Evolutionary conservation across 2,329 filamentous ascomycete species (phyloP), one percentile per base, ranked within the genome.

Genomic region (Aspergillus udagawae): DNA sequence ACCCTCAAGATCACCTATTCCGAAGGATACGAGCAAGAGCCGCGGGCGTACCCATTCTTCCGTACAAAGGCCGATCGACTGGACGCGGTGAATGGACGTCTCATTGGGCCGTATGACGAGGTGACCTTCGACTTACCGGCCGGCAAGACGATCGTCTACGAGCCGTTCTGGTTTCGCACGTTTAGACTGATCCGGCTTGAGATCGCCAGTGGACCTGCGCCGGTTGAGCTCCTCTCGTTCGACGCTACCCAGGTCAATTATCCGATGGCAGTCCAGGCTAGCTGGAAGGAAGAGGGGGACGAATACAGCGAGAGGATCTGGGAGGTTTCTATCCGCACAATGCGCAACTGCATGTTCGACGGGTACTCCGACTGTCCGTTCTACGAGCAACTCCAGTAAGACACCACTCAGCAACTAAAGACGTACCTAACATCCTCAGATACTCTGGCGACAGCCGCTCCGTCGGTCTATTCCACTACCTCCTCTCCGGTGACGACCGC

Each of bases 81-180:
- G 2, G 71, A 78, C 57, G 62, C 69, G 2, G 51, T 44, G 2
- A 60, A 62, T 17, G 70, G 71, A 0, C 63, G 71, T 41, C 60
- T 76, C 5, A 64, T 77, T 7, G 75, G 75, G 0, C 75, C 75
- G 0, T 71, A 66, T 48, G 75, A 78, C 49, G 69, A 72, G 6
- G 66, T 70, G 0, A 60, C 52, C 0, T 51, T 77, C 7, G 61
- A 71, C n/a, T 41, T 73, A 1, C 49, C 60, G 0, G 55, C 50
- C 2, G 27, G 20, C 0, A 27, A 64, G 12, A 51, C 35, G 2
- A 52, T 59, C 8, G 10, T 55, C 3, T 76, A 75, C 49, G 72
- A 75, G 49, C 75, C 75, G 1, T 77, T 76, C 54, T 75, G 73
- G 72, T 78, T 77, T 54, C 70, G 75, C 12, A 77, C 75, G 0